Conservation (phyloP, 108 stramenopile species). For the Epipyxis sp. region DNA sequence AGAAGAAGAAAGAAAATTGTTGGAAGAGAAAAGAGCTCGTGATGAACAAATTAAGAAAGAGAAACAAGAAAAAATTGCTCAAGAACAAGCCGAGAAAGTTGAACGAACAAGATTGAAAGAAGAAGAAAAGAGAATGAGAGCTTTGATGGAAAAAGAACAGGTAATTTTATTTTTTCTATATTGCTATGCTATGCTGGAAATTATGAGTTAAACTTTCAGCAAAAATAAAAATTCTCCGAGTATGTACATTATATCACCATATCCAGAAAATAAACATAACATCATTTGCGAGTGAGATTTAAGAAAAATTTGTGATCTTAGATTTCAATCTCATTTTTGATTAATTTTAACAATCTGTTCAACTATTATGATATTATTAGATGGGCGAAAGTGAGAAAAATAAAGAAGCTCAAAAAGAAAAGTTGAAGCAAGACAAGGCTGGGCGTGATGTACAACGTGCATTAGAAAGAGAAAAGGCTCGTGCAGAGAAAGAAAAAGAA, state of each 20-base stretch:
- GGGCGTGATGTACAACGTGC: neutral
- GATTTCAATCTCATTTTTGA: too few species aligned
- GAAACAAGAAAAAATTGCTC: neutral
- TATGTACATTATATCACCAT: too few species aligned
- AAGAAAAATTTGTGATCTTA: too few species aligned
- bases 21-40: neutral
- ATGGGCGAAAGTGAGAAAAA: too few species aligned
- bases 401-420: too few species aligned
- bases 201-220: too few species aligned
- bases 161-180: neutral
- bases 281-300: too few species aligned
- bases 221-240: too few species aligned
- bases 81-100: neutral
- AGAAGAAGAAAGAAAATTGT: neutral
- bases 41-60: conserved; percentile 1
- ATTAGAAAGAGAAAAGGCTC: neutral
- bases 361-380: too few species aligned
- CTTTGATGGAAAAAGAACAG: neutral
- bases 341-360: too few species aligned
- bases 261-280: too few species aligned
- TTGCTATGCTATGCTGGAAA: neutral
- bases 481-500: neutral
- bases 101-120: neutral
- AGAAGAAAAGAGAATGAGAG: neutral
- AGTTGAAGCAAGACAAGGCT: conserved; percentile 9